Evolutionary conservation across 1,284 basidiomycete species (phyloP).

Genomic region (Cutaneotrichosporon daszewskae): DNA sequence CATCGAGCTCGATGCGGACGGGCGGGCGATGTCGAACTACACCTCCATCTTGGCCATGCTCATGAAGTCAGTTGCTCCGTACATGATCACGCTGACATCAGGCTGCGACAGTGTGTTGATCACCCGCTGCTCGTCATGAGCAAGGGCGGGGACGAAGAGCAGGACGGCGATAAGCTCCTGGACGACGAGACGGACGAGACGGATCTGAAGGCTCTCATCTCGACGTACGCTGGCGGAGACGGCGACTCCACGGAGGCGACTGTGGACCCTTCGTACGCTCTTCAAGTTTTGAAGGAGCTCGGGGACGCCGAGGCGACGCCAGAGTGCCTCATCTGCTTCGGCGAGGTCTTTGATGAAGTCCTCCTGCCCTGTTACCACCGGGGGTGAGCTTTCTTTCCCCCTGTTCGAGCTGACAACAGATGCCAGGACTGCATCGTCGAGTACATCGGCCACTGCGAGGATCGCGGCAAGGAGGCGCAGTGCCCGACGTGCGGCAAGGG

Average conservation of each 20-base stretch:
- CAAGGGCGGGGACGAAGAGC: slow-evolving; percentile 52
- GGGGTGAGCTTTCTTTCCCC: slow-evolving; percentile 54
- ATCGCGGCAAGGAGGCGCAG: slow-evolving; percentile 37
- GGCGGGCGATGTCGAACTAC: slow-evolving; percentile 74
- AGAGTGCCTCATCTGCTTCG: slow-evolving; percentile 72
- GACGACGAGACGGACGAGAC: slow-evolving; percentile 51
- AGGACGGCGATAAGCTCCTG: slow-evolving; percentile 46
- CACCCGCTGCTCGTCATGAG: slow-evolving; percentile 68
- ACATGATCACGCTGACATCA: too few relatives aligned
- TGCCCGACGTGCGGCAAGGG: slow-evolving; percentile 45
- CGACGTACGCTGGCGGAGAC: slow-evolving; percentile 55
- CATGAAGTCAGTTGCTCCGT: slow-evolving; percentile 66
- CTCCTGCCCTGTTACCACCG: slow-evolving; percentile 74
- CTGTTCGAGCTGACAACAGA: slow-evolving; percentile 22
- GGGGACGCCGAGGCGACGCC: slow-evolving; percentile 43
- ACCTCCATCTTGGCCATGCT: slow-evolving; percentile 86
- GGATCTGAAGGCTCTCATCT: slow-evolving; percentile 60
- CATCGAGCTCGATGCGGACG: slow-evolving; percentile 68
- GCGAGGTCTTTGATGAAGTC: slow-evolving; percentile 53
- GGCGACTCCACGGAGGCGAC: slow-evolving; percentile 29
- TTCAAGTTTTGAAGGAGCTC: slow-evolving; percentile 61
- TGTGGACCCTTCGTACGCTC: slow-evolving; percentile 54
- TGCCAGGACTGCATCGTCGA: slow-evolving; percentile 48
- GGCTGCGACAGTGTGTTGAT: slow-evolving; percentile 73
- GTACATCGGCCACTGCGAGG: slow-evolving; percentile 44